phyloP scores from a whole-genome alignment of 2,329 filamentous ascomycete species.

The Pseudocercospora macadamiae region DNA sequence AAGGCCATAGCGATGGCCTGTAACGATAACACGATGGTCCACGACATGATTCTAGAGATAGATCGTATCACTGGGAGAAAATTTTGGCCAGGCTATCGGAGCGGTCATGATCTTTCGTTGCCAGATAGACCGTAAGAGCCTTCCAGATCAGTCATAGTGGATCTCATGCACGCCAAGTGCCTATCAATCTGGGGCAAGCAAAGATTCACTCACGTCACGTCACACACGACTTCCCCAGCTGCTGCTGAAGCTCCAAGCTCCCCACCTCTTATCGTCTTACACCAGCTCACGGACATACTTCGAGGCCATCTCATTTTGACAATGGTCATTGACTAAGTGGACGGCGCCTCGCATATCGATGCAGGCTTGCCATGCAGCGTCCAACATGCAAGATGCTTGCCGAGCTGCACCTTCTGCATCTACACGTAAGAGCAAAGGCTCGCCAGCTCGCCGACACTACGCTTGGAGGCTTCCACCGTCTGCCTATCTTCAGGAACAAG shows the following conservation, averaged over 20 bases:
- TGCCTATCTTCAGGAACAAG: conserved; percentile 30
- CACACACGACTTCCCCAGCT: not conserved
- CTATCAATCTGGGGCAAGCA: not conserved
- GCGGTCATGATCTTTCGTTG: not conserved
- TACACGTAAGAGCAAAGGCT: conserved; percentile 22
- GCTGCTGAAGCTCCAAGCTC: conserved; percentile 9
- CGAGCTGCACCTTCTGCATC: conserved; percentile 11
- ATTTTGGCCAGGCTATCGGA: not conserved
- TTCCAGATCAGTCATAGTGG: conserved; percentile 4
- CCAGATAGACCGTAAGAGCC: not conserved
- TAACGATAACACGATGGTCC: conserved; percentile 8
- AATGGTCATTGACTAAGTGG: conserved; percentile 22
- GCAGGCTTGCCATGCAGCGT: conserved; percentile 6
- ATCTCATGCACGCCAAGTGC: not conserved
- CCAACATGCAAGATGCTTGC: conserved; percentile 12
- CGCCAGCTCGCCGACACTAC: not conserved
- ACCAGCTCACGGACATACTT: conserved; percentile 8
- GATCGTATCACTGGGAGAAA: not conserved
- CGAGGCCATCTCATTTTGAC: conserved; percentile 15
- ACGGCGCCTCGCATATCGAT: not conserved
- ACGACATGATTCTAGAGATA: conserved; percentile 9
- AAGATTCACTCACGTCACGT: conserved; percentile 5
- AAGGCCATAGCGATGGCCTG: conserved; percentile 21
- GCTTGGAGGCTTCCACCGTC: conserved; percentile 3
- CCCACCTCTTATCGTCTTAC: conserved; percentile 27